Conservation (phyloP, 2,329 filamentous ascomycete genomes). For the Neonectria punicea region DNA sequence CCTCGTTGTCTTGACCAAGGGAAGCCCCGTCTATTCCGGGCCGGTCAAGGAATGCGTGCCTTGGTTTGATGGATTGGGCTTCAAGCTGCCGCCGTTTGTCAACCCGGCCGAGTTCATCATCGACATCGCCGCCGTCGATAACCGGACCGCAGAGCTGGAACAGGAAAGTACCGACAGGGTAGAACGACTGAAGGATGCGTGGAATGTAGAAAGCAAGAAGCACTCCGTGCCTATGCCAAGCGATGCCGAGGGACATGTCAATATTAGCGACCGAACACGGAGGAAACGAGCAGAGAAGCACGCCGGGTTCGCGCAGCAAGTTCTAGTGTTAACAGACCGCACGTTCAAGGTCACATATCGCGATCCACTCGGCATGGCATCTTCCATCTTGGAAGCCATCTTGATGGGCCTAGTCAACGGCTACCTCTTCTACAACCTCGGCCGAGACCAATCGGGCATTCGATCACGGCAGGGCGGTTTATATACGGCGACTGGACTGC, state of each 20-base stretch:
- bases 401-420: slow-evolving; percentile 77
- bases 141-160: slow-evolving; percentile 74
- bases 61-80: slow-evolving; percentile 71
- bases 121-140: slow-evolving; percentile 79
- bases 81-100: slow-evolving; percentile 74
- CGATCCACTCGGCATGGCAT: slow-evolving; percentile 81
- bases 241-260: slow-evolving; percentile 8
- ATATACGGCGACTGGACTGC: slow-evolving; percentile 76
- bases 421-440: slow-evolving; percentile 76
- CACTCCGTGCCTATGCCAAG: slow-evolving; percentile 36
- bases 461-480: slow-evolving; percentile 78
- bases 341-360: slow-evolving; percentile 78
- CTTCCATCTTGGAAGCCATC: slow-evolving; percentile 75
- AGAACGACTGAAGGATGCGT: slow-evolving; percentile 68
- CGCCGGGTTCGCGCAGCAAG: slow-evolving; percentile 70
- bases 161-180: slow-evolving; percentile 68
- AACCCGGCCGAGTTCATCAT: slow-evolving; percentile 83
- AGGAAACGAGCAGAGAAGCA: slow-evolving; percentile 50
- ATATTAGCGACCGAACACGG: slow-evolving; percentile 22
- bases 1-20: slow-evolving; percentile 74
- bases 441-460: slow-evolving; percentile 75
- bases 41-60: slow-evolving; percentile 65
- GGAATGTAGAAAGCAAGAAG: slow-evolving; percentile 57
- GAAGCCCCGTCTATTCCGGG: slow-evolving; percentile 76
- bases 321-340: slow-evolving; percentile 72